Percentiles rank a stretch among this genome's conserved stretches.
phyloP scores from a whole-genome alignment of 306 rosid genomes.

The peach (Prunus persica) region DNA sequence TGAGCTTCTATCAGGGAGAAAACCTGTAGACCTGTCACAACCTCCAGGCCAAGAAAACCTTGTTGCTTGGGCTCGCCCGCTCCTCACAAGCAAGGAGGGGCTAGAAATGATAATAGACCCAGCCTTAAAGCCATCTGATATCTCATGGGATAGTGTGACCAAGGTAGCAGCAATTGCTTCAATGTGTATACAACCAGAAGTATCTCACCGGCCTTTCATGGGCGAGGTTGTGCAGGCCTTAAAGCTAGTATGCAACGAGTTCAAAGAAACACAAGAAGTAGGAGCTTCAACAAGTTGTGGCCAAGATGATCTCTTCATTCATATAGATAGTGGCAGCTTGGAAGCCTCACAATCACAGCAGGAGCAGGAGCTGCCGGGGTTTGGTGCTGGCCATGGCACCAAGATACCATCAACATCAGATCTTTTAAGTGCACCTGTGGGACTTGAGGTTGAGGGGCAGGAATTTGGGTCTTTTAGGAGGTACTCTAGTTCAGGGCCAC shows the following conservation, averaged over 20 bases:
- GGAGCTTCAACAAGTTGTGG: conserved; percentile 44
- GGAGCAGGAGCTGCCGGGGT: conserved; percentile 19
- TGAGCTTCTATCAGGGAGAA: conserved; percentile 90
- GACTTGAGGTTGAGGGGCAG: conserved; percentile 38
- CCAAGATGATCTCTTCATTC: conserved; percentile 38
- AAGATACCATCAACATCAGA: conserved; percentile 50
- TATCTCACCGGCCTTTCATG: conserved; percentile 92
- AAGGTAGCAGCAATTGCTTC: conserved; percentile 98
- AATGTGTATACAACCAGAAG: conserved; percentile 97
- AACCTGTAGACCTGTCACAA: conserved; percentile 87
- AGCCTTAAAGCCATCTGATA: conserved; percentile 35
- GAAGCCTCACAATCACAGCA: conserved; percentile 19
- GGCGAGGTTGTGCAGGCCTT: conserved; percentile 97
- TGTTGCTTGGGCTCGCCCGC: conserved; percentile 88
- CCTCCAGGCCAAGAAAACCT: conserved; percentile 97
- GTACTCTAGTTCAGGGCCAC: conserved; percentile 70
- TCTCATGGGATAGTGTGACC: conserved; percentile 50
- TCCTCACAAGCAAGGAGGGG: conserved; percentile 73
- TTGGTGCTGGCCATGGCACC: conserved; percentile 36
- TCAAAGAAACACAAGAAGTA: conserved; percentile 49
- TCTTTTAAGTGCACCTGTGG: conserved; percentile 39
- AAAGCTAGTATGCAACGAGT: conserved; percentile 88
- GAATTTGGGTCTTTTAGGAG: conserved; percentile 59
- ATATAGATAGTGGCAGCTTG: conserved; percentile 26
- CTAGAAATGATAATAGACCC: conserved; percentile 71